Conservation (phyloP, 306 rosid genomes). For the Cajanus cajan region DNA sequence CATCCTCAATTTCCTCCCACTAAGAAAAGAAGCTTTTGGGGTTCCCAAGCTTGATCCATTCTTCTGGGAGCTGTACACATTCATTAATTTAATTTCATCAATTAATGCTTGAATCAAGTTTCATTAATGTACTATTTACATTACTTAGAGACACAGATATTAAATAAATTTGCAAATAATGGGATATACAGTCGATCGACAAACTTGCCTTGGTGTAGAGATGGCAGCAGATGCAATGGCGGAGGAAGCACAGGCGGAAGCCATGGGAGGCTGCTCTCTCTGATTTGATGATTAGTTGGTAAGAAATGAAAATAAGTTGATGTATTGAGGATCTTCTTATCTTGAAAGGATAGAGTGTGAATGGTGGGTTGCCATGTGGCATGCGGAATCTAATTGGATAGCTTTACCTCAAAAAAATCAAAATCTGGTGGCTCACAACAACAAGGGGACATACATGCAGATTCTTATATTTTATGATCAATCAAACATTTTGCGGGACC, state of each 20-base stretch:
- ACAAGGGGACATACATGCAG: background rate
- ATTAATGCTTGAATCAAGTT: background rate
- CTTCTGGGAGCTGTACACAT: constrained; percentile 25
- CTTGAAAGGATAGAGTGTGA: constrained; percentile 9
- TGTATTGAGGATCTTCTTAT: constrained; percentile 10
- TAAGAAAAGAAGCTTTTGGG: constrained; percentile 5
- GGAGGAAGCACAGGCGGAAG: constrained; percentile 31
- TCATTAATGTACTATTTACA: background rate
- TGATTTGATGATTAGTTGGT: constrained; percentile 1
- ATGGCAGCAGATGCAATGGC: constrained; percentile 28
- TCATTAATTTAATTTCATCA: constrained; percentile 16
- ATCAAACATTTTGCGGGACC: background rate
- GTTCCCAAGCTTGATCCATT: constrained; percentile 15
- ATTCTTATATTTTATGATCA: background rate
- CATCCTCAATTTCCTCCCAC: constrained; percentile 57
- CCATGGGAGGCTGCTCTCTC: constrained; percentile 28
- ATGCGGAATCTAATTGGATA: constrained; percentile 17
- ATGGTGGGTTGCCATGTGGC: constrained; percentile 25
- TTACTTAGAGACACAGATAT: background rate
- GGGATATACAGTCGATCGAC: background rate
- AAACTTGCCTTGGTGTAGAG: constrained; percentile 30
- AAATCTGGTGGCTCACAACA: constrained; percentile 13
- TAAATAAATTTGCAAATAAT: background rate
- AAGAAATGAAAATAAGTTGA: background rate
- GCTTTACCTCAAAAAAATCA: background rate